Percentiles rank a stretch among this genome's conserved stretches.
phyloP scores from a whole-genome alignment of 176 grass and related monocot species.

The Pharus latifolius region DNA sequence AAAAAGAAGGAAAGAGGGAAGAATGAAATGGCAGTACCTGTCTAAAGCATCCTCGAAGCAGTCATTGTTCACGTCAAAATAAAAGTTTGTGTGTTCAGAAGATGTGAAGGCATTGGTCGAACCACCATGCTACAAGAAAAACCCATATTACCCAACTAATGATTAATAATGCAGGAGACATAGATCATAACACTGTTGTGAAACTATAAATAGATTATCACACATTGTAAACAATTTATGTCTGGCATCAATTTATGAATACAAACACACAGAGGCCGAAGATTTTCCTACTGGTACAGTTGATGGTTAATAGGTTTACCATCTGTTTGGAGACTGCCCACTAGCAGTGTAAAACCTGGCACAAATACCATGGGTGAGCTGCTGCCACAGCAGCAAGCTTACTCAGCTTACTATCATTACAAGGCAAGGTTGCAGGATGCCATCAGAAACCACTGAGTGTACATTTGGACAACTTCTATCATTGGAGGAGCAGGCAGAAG shows the following conservation, averaged over 20 bases:
- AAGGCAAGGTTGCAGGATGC: not conserved
- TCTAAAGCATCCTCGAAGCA: constrained; percentile 81
- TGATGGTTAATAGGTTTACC: not conserved
- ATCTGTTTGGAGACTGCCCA: not conserved
- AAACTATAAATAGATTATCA: not conserved
- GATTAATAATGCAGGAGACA: constrained; percentile 6
- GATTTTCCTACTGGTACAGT: constrained; percentile 4
- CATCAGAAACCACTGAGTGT: not conserved
- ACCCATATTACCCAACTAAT: constrained; percentile 15
- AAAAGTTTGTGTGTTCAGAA: constrained; percentile 72
- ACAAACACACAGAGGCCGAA: not conserved
- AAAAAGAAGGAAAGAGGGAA: constrained; percentile 4
- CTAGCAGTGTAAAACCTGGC: not conserved
- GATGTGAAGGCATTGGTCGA: constrained; percentile 85
- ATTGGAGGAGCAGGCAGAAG: too few relatives aligned
- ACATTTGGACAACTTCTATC: too few relatives aligned
- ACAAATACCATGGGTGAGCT: not conserved
- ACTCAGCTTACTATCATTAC: not conserved
- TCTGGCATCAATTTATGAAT: not conserved
- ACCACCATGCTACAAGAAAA: constrained; percentile 79
- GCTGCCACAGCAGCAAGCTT: constrained; percentile 6
- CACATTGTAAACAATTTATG: not conserved
- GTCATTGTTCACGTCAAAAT: constrained; percentile 86
- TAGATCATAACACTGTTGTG: not conserved
- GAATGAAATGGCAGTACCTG: constrained; percentile 36